A percentile compares a stretch with the other conserved stretches of the same genome.
These are phyloP conservation scores for Ceriops tagal DNA, from an alignment of 345 rosid species.

Conservation along the genomic window DNA sequence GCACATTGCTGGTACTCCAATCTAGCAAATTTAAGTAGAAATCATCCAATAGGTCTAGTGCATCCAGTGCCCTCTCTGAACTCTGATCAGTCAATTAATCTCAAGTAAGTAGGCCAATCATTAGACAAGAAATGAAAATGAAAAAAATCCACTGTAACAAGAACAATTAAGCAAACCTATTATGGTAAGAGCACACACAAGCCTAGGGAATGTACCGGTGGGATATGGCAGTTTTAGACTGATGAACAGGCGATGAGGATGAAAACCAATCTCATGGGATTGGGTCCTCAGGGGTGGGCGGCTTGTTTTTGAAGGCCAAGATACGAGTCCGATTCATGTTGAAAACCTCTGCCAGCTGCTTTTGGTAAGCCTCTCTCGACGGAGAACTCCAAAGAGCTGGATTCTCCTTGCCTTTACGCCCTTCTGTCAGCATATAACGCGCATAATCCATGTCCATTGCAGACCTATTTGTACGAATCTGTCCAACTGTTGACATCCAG, in stretches of 20 bases:
- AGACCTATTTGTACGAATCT: conserved; percentile 66
- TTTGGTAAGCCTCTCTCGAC: conserved; percentile 56
- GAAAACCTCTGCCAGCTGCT: conserved; percentile 56
- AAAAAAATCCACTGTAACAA: neutral
- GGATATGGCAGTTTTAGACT: conserved; percentile 29
- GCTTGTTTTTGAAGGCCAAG: conserved; percentile 68
- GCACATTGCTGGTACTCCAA: conserved; percentile 49
- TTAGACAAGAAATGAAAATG: neutral
- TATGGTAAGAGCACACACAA: neutral
- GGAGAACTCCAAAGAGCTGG: conserved; percentile 38
- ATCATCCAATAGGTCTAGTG: conserved; percentile 42
- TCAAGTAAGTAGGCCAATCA: neutral
- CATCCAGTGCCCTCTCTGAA: conserved; percentile 43
- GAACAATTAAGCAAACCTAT: neutral
- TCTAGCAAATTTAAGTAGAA: conserved; percentile 42
- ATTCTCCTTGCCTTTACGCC: conserved; percentile 46
- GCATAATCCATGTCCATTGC: conserved; percentile 78
- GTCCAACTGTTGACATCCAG: conserved; percentile 44
- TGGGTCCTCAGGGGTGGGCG: conserved; percentile 34
- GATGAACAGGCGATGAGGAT: conserved; percentile 2
- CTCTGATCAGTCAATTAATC: conserved; percentile 20
- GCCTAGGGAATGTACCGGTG: conserved; percentile 48
- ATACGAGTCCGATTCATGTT: conserved; percentile 62
- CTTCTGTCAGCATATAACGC: conserved; percentile 54
- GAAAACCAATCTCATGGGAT: conserved; percentile 17